Evolutionary conservation across 2,329 filamentous ascomycete species (phyloP), one percentile per base, ranked within the genome.

Genomic region (Exserohilum turcica): DNA sequence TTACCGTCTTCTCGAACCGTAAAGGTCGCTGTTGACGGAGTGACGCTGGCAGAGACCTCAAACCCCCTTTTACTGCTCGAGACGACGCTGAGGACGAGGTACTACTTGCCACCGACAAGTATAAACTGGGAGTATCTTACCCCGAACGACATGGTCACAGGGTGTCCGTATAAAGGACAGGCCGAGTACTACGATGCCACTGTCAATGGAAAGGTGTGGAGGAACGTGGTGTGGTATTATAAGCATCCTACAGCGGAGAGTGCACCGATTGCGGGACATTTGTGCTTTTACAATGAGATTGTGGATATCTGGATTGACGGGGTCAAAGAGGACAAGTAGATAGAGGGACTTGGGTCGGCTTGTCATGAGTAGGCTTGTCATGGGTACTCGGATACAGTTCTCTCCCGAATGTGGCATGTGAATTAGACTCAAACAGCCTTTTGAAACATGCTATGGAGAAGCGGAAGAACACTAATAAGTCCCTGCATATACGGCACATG

Each of bases 231-330:
- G 1, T 89, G 86, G 86, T 87, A 81, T 52, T 89, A 89, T 50
- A 74, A 74, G 13, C 77, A 78, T 9, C 84, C 86, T 2, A 83
- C 80, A 0, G 62, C 76, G 0, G 86, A 89, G 70, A 82, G 82
- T 49, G 79, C 78, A 2, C 72, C 70, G 2, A 76, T 89, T 54
- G 81, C 81, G 1, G 84, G 85, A 2, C 66, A 78, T 40, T 40
- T 86, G 46, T 88, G 85, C 63, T 89, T 88, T 54, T 88, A 88
- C 58, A 87, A 88, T 57, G 86, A 89, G 67, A 86, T 85, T 71
- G 84, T 89, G 1, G 83, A 87, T 54, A 79, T 88, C n/a, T 74
- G 77, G 50, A 59, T 87, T 5, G 83, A 85, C 55, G 85, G 85
- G 1, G 65, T 74, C n/a, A 74, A 74, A 48, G 68, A 76, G 54